Evolutionary conservation across 345 rosid species (phyloP).

Genomic region (Physaria fendleri): DNA sequence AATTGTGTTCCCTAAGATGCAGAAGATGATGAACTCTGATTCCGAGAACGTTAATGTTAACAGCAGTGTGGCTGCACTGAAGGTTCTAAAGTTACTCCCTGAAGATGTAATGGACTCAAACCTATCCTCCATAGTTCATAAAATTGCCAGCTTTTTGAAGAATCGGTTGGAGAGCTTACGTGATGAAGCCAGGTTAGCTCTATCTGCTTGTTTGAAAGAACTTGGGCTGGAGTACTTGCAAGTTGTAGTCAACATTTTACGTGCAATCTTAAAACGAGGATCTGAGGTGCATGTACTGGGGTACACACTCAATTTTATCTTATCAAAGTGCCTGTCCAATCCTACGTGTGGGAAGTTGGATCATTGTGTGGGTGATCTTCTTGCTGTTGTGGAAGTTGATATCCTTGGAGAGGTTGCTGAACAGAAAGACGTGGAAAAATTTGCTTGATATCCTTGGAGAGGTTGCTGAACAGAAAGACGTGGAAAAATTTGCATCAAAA

Average conservation of each 20-base stretch:
- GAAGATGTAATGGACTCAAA: constrained; percentile 67
- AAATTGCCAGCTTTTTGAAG: constrained; percentile 62
- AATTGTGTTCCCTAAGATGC: constrained; percentile 61
- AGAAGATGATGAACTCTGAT: constrained; percentile 52
- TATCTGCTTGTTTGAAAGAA: constrained; percentile 84
- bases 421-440: constrained; percentile 81
- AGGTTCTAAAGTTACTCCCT: constrained; percentile 85
- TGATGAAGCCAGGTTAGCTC: constrained; percentile 76
- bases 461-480: constrained; percentile 91
- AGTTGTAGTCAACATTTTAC: constrained; percentile 51
- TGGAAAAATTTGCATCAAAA: constrained; percentile 69
- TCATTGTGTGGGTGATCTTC: constrained; percentile 76
- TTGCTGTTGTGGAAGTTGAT: constrained; percentile 58
- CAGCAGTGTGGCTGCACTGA: constrained; percentile 61
- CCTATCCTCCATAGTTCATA: constrained; percentile 68
- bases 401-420: constrained; percentile 91
- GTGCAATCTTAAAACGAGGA: constrained; percentile 69
- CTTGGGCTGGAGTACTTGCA: constrained; percentile 81
- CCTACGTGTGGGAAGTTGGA: constrained; percentile 56
- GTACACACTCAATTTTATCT: constrained; percentile 55
- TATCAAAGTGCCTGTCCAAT: constrained; percentile 43
- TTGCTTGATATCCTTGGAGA: constrained; percentile 88
- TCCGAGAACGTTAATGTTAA: constrained; percentile 61
- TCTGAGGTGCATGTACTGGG: constrained; percentile 89
- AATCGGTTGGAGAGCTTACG: constrained; percentile 58